A percentile compares a stretch with the other conserved stretches of the same genome.
These are phyloP conservation scores for Boechera stricta DNA, from an alignment of 345 rosid genomes.

Conservation along the genomic window DNA sequence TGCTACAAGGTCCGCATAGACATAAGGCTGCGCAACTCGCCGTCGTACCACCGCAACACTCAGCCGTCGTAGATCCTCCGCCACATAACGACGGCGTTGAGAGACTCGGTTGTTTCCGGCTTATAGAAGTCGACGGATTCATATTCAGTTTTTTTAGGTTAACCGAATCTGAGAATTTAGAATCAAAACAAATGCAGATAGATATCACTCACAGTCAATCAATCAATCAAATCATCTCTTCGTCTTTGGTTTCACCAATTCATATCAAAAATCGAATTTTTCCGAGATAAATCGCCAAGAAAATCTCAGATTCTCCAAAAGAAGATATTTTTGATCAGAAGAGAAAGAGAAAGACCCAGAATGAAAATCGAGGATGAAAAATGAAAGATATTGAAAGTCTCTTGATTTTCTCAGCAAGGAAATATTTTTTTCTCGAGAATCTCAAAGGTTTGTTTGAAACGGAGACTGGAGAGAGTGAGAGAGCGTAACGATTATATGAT, in stretches of 20 bases:
- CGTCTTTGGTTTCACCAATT: neutral
- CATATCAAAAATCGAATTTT: neutral
- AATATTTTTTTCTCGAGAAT: constrained; percentile 14
- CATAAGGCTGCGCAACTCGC: constrained; percentile 70
- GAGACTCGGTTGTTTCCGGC: constrained; percentile 1
- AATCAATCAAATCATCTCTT: neutral
- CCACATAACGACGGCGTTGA: constrained; percentile 10
- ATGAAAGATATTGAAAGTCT: too few species aligned
- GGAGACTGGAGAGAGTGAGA: constrained; percentile 7
- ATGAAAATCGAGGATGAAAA: neutral
- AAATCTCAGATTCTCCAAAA: constrained; percentile 9
- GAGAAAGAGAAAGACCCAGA: neutral
- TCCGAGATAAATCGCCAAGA: constrained; percentile 9
- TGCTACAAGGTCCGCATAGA: constrained; percentile 68
- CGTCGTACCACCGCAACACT: constrained; percentile 59
- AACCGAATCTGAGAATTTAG: constrained; percentile 5
- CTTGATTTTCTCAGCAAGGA: neutral
- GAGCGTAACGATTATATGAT: neutral
- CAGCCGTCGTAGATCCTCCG: constrained; percentile 38
- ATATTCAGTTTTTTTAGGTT: neutral
- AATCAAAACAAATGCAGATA: neutral
- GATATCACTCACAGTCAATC: neutral
- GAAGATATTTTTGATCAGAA: neutral
- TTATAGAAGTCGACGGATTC: constrained; percentile 20
- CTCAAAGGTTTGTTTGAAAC: constrained; percentile 20